Base-by-base conservation (phyloP, 768 basidiomycete species). In the Russula griseocarnosa region DNA sequence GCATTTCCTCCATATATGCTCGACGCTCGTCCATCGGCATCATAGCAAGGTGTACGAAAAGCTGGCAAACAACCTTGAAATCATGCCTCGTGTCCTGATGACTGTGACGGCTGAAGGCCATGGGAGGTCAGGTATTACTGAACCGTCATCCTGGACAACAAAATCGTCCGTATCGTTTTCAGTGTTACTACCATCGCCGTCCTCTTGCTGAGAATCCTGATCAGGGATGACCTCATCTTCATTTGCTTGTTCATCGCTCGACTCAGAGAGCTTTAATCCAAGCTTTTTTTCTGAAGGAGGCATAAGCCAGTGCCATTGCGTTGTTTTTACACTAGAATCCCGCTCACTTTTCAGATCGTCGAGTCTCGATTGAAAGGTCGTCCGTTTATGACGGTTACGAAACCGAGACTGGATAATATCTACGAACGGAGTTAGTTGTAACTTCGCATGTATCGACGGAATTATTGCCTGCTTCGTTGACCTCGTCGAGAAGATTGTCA, bases 61-160 rank as follows among this genome's bases (percentile, higher is more conserved):
- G 82, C 71, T 96, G 93, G 68, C 91, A 93, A 50, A 94, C 80
- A 44, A 88, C 86, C 75, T 93, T 94, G 82, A 93, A 92, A 66
- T 93, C 89, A 66, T 88, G 82, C 16, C 82, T 76, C 22, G 89
- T 77, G 69, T 91, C 88, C 71, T 92, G 85, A 71, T 88, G 86
- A 1, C 86, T 79, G 60, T 82, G 82, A 85, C 90, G 86, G 73
- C 90, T 93, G 75, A 92, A 96, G 69, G 87, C 83, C 57, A 79
- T 78, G 10, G 91, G n/a, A 92, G 78, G 40, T 79, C 74, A 22
- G 81, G 73, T 4, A 72, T 70, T 0, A 70, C 76, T 28, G 63
- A 72, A 9, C 72, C 78, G 26, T 73, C 70, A 55, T 73, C 73
- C 63, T 87, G 85, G 66, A 92, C 88, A 42, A 90, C 84, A 36